Evolutionary conservation across 2,329 filamentous ascomycete species (phyloP), one percentile per base, ranked within the genome.

Genomic region (Tolypocladium ovalisporum): DNA sequence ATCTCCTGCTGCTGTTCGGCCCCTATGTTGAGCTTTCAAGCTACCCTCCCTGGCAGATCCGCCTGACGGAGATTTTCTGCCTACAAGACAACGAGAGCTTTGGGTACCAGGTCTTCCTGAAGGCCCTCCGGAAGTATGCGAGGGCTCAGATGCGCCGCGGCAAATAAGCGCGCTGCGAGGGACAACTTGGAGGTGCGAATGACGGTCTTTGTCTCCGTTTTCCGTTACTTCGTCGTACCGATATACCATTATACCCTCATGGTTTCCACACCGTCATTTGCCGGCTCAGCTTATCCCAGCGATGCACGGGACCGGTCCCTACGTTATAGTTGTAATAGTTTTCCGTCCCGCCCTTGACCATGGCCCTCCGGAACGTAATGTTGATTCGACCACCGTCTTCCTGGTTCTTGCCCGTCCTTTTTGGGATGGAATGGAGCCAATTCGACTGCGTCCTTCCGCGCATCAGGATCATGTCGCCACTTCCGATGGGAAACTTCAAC

Each of bases 11-110:
- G 56, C 76, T 96, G 10, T 99, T 99, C 70, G 85, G 88, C 1
- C 89, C 92, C 4, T 84, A 85, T 54, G 84, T 97, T 56, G 86
- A 91, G 69, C 75, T 99, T 51, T 86, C 90, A 56, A 91, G 94
- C 12, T 99, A 97, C 70, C 94, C 94, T 12, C 94, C 94, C 1
- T 99, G 94, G 94, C 94, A 97, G 73, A 82, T 97, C 60, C 83
- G 94, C 49, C 76, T 99, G 68, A 97, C 92, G 0, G 94, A 99
- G 77, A 97, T 99, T 58, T 97, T 92, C 70, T 83, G 85, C 65
- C 76, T 89, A 15, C 80, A 81, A 57, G 88, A 92, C 68, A 90
- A 90, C 70, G 82, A 88, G 61, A 85, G 85, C 1, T 92, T 99
- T 22, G 91, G 91, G 51, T 99, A 99, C 71, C 92, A 97, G 68